Percentiles rank a stretch among this genome's conserved stretches.
These are phyloP conservation scores for Fusarium sp. DNA, from an alignment of 2,329 filamentous ascomycete genomes.

Conservation along the genomic window DNA sequence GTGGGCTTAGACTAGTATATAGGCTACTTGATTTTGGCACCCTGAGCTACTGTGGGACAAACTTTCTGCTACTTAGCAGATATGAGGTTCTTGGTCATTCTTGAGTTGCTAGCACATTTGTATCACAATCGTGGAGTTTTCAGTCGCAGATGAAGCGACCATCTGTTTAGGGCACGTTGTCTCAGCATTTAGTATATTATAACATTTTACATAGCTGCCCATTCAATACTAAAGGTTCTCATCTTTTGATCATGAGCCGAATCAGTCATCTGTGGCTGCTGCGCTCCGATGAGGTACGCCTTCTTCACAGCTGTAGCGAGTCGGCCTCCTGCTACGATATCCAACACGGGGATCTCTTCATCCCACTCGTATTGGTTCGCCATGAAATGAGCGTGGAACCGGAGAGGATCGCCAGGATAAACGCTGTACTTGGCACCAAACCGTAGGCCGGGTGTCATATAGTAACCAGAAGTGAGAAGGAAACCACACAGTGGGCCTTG, in stretches of 20 bases:
- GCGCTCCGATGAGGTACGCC: conserved; percentile 86
- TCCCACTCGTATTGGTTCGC: conserved; percentile 89
- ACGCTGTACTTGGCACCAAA: conserved; percentile 96
- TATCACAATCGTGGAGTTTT: neutral
- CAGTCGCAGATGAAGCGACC: conserved; percentile 8
- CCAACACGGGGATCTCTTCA: conserved; percentile 83
- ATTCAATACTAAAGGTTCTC: conserved; percentile 87
- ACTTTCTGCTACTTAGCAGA: conserved; percentile 4
- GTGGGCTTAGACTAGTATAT: neutral
- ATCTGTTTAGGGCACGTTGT: conserved; percentile 14
- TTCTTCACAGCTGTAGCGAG: conserved; percentile 97
- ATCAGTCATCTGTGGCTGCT: conserved; percentile 53
- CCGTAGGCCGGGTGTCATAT: conserved; percentile 88
- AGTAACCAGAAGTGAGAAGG: conserved; percentile 83
- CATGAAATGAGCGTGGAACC: conserved; percentile 96
- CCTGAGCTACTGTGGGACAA: neutral
- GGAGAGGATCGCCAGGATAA: conserved; percentile 92
- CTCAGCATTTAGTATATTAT: conserved; percentile 27
- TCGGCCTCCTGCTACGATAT: conserved; percentile 86
- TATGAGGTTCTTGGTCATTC: neutral
- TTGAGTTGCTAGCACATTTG: conserved; percentile 26
- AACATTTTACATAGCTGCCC: conserved; percentile 83
- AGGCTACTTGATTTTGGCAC: neutral
- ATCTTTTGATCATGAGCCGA: conserved; percentile 57
- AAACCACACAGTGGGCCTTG: conserved; percentile 76